Evolutionary conservation across 345 rosid species (phyloP), one percentile per base, ranked within the genome.

Genomic region (Nasturtium officinale): DNA sequence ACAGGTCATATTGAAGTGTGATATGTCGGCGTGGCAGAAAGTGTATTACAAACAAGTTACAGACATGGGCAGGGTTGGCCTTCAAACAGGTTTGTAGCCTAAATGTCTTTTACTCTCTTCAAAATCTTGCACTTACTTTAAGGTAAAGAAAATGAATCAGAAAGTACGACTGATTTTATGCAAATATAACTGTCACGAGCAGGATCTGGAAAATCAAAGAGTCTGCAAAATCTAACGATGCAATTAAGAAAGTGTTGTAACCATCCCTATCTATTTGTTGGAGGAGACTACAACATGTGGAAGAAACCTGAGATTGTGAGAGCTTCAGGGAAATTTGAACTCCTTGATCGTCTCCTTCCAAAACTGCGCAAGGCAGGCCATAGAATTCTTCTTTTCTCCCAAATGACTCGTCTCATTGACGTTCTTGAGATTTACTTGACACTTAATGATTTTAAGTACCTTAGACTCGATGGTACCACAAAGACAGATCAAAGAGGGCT

Each of bases 241-340:
- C 99, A 95, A 83, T 86, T 92, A 66, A 89, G 99, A 71, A 96
- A 96, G 87, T 96, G 99, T 64, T 96, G 99, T 83, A 96, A 96
- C 83, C 99, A 96, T 67, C 99, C 99, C 6, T 92, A 90, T 66
- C 96, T 96, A 71, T 96, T 96, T 77, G 87, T 89, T 30, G 94
- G 85, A 68, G 87, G 88, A 45, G 83, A 72, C 51, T 85, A 89
- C 67, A 86, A 91, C 69, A 86, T 85, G 88, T 90, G 97, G 96
- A 89, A 83, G 74, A 86, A 75, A 69, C 94, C 87, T 4, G 99
- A 89, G 87, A 84, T 96, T 67, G 84, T 87, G 53, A 84, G 98
- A 81, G 97, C 99, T 56, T 89, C 99, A 38, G 99, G 99, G 60
- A 96, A 96, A 76, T 91, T 96, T 80, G 98, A 96, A 83, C 86